phyloP scores from a whole-genome alignment of 345 rosid species.

The Populus alba region DNA sequence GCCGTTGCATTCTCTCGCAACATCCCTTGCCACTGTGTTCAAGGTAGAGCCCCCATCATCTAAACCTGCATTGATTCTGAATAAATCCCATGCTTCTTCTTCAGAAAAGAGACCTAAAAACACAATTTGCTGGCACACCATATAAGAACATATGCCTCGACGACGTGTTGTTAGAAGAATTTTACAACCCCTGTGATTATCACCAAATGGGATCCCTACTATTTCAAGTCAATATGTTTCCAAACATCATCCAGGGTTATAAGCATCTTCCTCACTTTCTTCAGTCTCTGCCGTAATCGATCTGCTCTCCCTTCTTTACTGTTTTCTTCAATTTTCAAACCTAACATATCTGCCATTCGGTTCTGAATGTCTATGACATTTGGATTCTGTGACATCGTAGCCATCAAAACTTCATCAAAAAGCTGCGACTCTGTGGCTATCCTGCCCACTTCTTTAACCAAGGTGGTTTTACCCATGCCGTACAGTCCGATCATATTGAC shows the following conservation, averaged over 20 bases:
- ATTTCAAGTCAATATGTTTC: background rate
- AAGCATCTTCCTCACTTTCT: background rate
- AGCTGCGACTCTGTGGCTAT: background rate
- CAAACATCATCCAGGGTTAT: conserved; percentile 16
- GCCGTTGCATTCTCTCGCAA: conserved; percentile 13
- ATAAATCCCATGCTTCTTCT: conserved; percentile 9
- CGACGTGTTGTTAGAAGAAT: conserved; percentile 4
- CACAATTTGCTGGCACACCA: background rate
- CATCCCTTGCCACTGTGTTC: background rate
- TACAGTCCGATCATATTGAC: conserved; percentile 14
- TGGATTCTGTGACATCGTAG: background rate
- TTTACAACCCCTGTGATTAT: background rate
- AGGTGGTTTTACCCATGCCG: conserved; percentile 5
- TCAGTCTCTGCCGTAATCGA: background rate
- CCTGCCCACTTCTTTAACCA: conserved; percentile 12
- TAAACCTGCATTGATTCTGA: conserved; percentile 2
- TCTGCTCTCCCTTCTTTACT: background rate
- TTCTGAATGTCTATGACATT: background rate
- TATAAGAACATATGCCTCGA: background rate
- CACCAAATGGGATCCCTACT: conserved; percentile 10
- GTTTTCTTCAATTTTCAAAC: background rate
- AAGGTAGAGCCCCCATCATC: background rate
- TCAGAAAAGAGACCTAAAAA: background rate
- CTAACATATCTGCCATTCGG: background rate
- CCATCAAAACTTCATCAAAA: background rate